These are phyloP conservation scores for Ophiostoma ulmi DNA, from an alignment of 2,329 filamentous ascomycete genomes.

Conservation along the genomic window DNA sequence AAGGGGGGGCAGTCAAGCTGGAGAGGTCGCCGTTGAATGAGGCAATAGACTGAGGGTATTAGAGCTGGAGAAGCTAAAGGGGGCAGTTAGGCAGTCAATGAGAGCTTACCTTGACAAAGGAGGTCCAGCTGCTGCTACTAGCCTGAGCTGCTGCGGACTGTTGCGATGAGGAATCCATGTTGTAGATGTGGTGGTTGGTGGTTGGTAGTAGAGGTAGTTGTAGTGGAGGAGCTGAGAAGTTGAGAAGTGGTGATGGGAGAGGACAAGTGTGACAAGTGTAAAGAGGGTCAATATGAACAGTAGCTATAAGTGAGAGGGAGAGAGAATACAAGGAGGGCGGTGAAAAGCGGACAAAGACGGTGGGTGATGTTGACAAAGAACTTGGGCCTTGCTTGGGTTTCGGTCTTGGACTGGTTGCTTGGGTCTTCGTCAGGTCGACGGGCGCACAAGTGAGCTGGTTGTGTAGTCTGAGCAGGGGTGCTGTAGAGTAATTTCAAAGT, in stretches of 20 bases:
- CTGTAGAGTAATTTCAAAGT: not conserved
- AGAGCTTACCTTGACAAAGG: slow-evolving; percentile 47
- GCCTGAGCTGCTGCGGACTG: slow-evolving; percentile 35
- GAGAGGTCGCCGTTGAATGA: slow-evolving; percentile 79
- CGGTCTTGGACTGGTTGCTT: not conserved
- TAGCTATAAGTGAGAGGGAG: not conserved
- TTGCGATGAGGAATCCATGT: slow-evolving; percentile 24
- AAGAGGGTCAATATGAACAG: not conserved
- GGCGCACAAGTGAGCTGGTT: not conserved
- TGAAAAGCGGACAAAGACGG: not conserved
- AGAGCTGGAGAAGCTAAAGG: slow-evolving; percentile 16
- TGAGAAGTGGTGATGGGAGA: not conserved
- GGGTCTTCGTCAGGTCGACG: not conserved
- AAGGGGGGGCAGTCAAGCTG: slow-evolving; percentile 74
- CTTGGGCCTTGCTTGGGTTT: not conserved
- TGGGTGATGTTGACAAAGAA: not conserved
- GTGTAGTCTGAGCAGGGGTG: not conserved
- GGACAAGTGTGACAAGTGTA: not conserved
- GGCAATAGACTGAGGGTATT: slow-evolving; percentile 54
- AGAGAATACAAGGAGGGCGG: not conserved
- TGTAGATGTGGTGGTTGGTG: not conserved
- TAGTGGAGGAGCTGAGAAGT: not conserved
- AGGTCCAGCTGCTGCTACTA: slow-evolving; percentile 44
- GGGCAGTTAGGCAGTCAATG: not conserved
- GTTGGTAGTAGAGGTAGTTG: not conserved